A percentile compares a stretch with the other conserved stretches of the same genome.
Conservation (phyloP, 179 eudicot species). For the Spergularia azorica region DNA sequence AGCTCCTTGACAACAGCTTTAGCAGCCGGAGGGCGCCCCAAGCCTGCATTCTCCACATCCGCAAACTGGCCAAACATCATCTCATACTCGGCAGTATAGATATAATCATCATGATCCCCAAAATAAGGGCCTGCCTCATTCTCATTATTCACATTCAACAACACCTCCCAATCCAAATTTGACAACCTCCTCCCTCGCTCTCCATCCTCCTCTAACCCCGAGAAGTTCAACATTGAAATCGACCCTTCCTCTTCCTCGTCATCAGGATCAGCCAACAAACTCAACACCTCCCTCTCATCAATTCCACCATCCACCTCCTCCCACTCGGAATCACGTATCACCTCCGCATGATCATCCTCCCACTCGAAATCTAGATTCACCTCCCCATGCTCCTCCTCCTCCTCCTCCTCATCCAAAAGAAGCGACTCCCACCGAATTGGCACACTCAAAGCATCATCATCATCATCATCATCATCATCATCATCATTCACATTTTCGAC, state of each 20-base stretch:
- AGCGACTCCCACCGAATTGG: conserved; percentile 60
- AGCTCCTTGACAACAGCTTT: conserved; percentile 60
- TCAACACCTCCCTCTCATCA: conserved; percentile 51
- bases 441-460: conserved; percentile 17
- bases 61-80: conserved; percentile 63
- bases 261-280: conserved; percentile 35
- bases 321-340: conserved; percentile 62
- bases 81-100: conserved; percentile 48
- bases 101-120: conserved; percentile 37
- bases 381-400: conserved; percentile 27
- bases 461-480: conserved; percentile 40
- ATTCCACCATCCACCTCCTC: conserved; percentile 62
- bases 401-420: conserved; percentile 40
- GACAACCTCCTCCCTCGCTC: conserved; percentile 31
- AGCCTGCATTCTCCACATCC: conserved; percentile 46
- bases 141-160: conserved; percentile 40
- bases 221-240: conserved; percentile 32
- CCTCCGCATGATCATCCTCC: conserved; percentile 37
- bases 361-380: conserved; percentile 59
- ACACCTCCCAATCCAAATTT: conserved; percentile 52
- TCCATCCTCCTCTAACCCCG: conserved; percentile 30
- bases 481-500: conserved; percentile 35
- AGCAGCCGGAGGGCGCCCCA: conserved; percentile 84
- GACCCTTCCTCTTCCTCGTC: conserved; percentile 34
- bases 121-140: conserved; percentile 26